Percentiles rank a stretch among this genome's conserved stretches.
phyloP scores from a whole-genome alignment of 495 filamentous ascomycete species.

The Pseudevernia furfuracea region DNA sequence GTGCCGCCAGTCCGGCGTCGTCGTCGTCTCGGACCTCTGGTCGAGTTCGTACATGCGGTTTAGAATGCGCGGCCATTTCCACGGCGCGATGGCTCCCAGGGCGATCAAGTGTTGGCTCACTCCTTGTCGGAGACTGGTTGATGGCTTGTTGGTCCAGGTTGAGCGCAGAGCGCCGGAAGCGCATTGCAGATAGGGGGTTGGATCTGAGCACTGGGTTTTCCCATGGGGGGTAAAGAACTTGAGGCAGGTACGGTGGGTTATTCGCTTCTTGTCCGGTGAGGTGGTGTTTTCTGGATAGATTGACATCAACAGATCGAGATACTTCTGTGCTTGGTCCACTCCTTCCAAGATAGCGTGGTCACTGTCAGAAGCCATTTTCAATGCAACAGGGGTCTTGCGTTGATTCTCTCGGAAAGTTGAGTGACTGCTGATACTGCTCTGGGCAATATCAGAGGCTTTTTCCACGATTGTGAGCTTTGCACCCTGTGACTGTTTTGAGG shows the following conservation, averaged over 20 bases:
- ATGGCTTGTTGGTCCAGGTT: neutral
- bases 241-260: neutral
- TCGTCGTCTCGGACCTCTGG: neutral
- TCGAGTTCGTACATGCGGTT: conserved; percentile 11
- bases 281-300: conserved; percentile 9
- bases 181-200: conserved; percentile 9
- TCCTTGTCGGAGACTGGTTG: neutral
- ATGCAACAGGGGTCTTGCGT: neutral
- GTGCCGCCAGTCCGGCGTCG: conserved; percentile 8
- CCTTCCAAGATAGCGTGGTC: neutral
- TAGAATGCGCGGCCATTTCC: conserved; percentile 10
- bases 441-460: neutral
- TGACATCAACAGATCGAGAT: conserved; percentile 3
- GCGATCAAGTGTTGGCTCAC: neutral
- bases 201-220: conserved; percentile 1
- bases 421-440: too few species aligned
- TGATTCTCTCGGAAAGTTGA: neutral
- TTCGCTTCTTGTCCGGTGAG: neutral
- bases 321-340: conserved; percentile 5
- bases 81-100: neutral
- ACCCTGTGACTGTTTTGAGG: neutral
- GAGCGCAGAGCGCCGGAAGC: neutral
- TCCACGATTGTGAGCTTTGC: neutral
- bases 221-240: neutral
- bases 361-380: neutral